Conservation (phyloP, 306 rosid species). For the Trifolium dubium region DNA sequence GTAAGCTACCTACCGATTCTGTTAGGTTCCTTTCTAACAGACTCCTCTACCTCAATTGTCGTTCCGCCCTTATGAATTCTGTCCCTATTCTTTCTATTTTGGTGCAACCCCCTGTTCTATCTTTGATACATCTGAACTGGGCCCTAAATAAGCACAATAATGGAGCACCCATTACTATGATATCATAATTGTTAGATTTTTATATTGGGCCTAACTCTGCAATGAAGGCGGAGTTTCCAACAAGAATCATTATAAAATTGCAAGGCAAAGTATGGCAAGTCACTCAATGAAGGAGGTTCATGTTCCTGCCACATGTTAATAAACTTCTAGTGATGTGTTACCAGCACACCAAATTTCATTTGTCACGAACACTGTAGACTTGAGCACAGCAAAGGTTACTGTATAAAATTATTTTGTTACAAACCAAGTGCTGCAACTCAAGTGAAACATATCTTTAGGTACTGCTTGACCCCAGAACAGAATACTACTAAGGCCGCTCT, state of each 20-base stretch:
- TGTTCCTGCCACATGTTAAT: not conserved
- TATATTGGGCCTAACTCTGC: no score
- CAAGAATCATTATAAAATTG: not conserved
- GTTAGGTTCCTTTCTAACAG: not conserved
- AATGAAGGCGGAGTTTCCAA: no score
- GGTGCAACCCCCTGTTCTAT: not conserved
- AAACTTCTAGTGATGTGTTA: not conserved
- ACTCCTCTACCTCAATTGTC: not conserved
- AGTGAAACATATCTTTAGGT: not conserved
- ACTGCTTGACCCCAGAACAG: not conserved
- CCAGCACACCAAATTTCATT: not conserved
- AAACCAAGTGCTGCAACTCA: conserved; percentile 4
- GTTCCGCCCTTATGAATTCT: not conserved
- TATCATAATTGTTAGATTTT: no score
- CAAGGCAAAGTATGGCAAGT: conserved; percentile 27
- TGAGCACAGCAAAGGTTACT: not conserved
- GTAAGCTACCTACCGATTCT: not conserved
- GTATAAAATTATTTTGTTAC: not conserved
- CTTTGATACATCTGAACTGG: not conserved
- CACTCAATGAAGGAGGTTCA: conserved; percentile 8
- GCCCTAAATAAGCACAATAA: not conserved
- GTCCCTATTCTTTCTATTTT: not conserved
- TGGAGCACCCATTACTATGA: not conserved
- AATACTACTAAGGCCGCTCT: not conserved
- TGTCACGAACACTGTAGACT: conserved; percentile 6